Evolutionary conservation across 2,329 filamentous ascomycete species (phyloP).

Genomic region (Plectosphaerella cucumerina): DNA sequence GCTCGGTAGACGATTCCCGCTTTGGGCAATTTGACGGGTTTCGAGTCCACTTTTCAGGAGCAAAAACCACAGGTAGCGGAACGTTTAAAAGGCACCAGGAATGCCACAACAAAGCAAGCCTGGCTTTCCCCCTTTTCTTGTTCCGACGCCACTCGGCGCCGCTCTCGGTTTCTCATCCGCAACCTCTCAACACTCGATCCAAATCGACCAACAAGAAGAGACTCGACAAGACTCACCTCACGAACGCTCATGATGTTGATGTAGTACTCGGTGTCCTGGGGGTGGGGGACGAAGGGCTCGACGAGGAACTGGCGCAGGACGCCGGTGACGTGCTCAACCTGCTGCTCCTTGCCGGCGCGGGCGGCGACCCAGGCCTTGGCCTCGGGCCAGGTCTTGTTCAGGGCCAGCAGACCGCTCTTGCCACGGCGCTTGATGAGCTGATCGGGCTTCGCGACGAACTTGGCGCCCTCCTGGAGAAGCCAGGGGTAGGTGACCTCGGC

Average conservation of each 20-base stretch:
- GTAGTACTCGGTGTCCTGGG: conserved; percentile 95
- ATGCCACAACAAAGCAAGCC: neutral
- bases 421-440: conserved; percentile 99
- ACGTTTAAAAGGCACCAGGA: conserved; percentile 8
- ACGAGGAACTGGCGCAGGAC: conserved; percentile 93
- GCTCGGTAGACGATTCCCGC: conserved; percentile 4
- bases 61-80: neutral
- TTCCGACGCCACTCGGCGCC: neutral
- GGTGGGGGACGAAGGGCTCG: conserved; percentile 96
- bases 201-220: neutral
- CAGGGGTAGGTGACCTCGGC: conserved; percentile 96
- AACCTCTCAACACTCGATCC: neutral
- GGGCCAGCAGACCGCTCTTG: conserved; percentile 92
- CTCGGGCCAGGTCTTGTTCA: conserved; percentile 97
- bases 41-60: conserved; percentile 3
- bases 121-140: neutral
- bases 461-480: conserved; percentile 77
- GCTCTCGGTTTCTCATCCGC: too few species aligned
- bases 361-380: conserved; percentile 91
- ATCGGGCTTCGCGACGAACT: conserved; percentile 98
- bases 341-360: conserved; percentile 84
- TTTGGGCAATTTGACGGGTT: neutral
- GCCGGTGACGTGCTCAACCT: conserved; percentile 89
- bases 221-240: conserved; percentile 69
- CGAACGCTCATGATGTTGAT: conserved; percentile 99